These are phyloP conservation scores for Nannochloropsis oceanica DNA, from an alignment of 108 stramenopile genomes.

Conservation along the genomic window DNA sequence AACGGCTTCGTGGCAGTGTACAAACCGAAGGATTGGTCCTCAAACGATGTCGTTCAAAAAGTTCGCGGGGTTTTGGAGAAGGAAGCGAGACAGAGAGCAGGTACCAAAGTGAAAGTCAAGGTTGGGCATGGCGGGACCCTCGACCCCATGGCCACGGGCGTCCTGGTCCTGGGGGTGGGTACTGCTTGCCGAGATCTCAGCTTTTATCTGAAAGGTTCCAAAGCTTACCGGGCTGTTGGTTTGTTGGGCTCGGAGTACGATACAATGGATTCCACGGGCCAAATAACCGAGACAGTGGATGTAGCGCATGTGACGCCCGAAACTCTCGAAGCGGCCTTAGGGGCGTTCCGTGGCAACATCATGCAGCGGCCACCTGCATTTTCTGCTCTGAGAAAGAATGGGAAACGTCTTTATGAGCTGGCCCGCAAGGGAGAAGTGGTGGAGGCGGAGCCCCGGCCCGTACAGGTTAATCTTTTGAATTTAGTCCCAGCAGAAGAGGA, in stretches of 20 bases:
- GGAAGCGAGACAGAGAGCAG: constrained; percentile 1
- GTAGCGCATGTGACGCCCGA: constrained; percentile 48
- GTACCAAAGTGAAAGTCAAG: constrained; percentile 42
- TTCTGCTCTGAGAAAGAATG: constrained; percentile 59
- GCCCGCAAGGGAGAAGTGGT: constrained; percentile 47
- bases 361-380: constrained; percentile 74
- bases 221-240: constrained; percentile 52
- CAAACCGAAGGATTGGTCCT: constrained; percentile 82
- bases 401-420: constrained; percentile 58
- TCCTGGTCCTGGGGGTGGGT: constrained; percentile 78
- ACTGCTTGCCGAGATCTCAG: constrained; percentile 57
- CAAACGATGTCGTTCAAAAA: constrained; percentile 60
- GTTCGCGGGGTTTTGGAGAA: constrained; percentile 28
- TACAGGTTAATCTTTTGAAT: neutral
- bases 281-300: constrained; percentile 37
- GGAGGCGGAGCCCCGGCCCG: constrained; percentile 13
- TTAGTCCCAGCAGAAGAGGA: neutral
- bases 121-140: constrained; percentile 91
- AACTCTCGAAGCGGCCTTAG: constrained; percentile 26
- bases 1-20: constrained; percentile 62
- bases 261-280: constrained; percentile 63
- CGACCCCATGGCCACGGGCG: constrained; percentile 83
- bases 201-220: constrained; percentile 57
- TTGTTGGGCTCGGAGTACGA: constrained; percentile 63
- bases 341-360: constrained; percentile 57